Base-by-base conservation (phyloP, 2,329 filamentous ascomycete genomes). In the Endoconidiophora laricicola region DNA sequence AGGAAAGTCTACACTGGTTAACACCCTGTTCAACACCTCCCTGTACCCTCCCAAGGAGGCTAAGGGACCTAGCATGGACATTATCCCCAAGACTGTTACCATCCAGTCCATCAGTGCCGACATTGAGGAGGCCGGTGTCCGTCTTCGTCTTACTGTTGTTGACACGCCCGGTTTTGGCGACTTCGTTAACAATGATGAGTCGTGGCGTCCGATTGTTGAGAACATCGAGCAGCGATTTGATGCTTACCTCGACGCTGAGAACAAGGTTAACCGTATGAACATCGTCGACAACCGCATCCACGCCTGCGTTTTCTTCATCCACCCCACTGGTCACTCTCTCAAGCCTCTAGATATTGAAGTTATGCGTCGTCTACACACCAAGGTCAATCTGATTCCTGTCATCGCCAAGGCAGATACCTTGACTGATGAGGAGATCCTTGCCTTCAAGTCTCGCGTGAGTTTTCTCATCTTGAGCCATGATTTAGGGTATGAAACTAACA, bases 241-340 rank as follows among this genome's bases (percentile, higher is more conserved):
- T 68, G 88, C 91, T 49, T 98, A 96, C 68, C 76, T 98, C 54
- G 91, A 98, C 69, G 90, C 91, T 43, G 91, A 98, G 78, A 98
- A 98, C 80, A 98, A 96, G 79, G 87, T 98, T 66, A 98, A 98
- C 76, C 86, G 91, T 61, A 94, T 95, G 81, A 98, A 98, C 77
- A 96, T 96, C 66, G 83, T 98, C 56, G 91, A 98, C 72, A 98
- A 96, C 76, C 85, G 91, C 60, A 93, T 98, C 56, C 91, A 98
- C 62, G 91, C 91, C 51, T 96, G 93, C 62, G 91, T 98, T 56
- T 98, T 95, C 79, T 98, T 98, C 74, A 95, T 98, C 61, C 90
- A 98, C 72, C 91, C 91, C 58, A 98, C 91, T 29, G 91, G 91
- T 55, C 91, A 98, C 74, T 94, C 91, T 33, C 74, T 98, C 62